Conservation (phyloP, 345 rosid genomes). For the Hirschfeldia incana region DNA sequence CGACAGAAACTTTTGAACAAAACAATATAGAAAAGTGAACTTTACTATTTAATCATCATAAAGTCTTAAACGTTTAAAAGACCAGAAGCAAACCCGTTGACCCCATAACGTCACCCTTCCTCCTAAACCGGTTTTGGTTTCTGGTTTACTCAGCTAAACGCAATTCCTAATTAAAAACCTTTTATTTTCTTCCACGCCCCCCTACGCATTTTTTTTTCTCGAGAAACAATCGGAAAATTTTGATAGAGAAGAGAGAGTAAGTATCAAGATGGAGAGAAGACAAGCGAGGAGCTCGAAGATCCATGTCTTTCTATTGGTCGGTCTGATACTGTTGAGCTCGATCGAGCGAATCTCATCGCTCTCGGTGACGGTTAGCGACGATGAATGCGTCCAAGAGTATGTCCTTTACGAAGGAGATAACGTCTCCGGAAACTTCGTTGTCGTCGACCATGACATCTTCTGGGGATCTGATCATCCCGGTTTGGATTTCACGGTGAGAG, state of each 20-base stretch:
- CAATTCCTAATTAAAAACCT: background rate
- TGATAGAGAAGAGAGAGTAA: conserved; percentile 15
- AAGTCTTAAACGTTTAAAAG: background rate
- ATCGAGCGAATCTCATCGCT: conserved; percentile 57
- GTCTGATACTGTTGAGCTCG: conserved; percentile 45
- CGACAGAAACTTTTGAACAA: too few species aligned
- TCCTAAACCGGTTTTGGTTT: conserved; percentile 18
- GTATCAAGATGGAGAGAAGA: conserved; percentile 44
- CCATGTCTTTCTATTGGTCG: conserved; percentile 33
- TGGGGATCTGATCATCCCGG: conserved; percentile 99
- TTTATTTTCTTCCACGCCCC: conserved; percentile 16
- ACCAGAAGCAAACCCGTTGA: conserved; percentile 13
- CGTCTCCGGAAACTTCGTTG: conserved; percentile 93
- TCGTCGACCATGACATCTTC: conserved; percentile 97
- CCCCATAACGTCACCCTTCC: background rate
- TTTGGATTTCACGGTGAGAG: conserved; percentile 75
- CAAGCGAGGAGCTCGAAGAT: conserved; percentile 34
- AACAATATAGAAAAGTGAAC: too few species aligned
- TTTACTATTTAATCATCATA: too few species aligned
- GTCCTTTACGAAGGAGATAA: conserved; percentile 91
- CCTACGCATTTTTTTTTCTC: conserved; percentile 3
- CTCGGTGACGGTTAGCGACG: conserved; percentile 84
- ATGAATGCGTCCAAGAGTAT: conserved; percentile 90
- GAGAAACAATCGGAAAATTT: conserved; percentile 22
- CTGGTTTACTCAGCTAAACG: conserved; percentile 21